Evolutionary conservation across 1,139 yeast species (phyloP).

Genomic region (Geotrichum restrictum): DNA sequence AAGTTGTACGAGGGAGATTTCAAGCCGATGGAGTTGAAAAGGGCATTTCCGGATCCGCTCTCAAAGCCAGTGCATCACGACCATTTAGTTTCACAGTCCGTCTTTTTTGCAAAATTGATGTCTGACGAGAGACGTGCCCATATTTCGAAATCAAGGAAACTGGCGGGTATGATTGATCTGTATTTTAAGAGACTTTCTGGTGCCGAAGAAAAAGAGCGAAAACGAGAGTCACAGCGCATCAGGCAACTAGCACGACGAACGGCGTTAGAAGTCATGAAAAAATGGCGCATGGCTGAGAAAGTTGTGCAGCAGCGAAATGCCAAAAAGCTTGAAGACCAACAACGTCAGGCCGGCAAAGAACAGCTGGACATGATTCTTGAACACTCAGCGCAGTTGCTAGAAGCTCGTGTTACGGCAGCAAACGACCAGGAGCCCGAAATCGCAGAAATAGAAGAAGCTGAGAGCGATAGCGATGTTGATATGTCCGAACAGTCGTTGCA

Average conservation of each 20-base stretch:
- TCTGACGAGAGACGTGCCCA: conserved; percentile 64
- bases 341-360: conserved; percentile 76
- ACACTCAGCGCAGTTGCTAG: conserved; percentile 84
- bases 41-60: conserved; percentile 42
- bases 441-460: conserved; percentile 20
- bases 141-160: conserved; percentile 62
- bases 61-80: conserved; percentile 58
- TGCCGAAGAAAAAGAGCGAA: conserved; percentile 75
- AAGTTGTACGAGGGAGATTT: conserved; percentile 40
- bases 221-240: conserved; percentile 52
- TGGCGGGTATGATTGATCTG: conserved; percentile 77
- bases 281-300: conserved; percentile 88
- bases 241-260: conserved; percentile 71
- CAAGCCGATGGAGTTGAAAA: conserved; percentile 42
- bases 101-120: conserved; percentile 65
- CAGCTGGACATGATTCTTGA: conserved; percentile 86
- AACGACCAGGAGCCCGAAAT: conserved; percentile 20
- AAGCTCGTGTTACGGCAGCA: conserved; percentile 54
- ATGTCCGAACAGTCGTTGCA: conserved; percentile 13
- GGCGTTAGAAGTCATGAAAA: conserved; percentile 76
- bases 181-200: conserved; percentile 85
- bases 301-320: conserved; percentile 51
- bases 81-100: conserved; percentile 71
- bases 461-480: conserved; percentile 25
- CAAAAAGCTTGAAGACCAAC: conserved; percentile 42